phyloP scores from a whole-genome alignment of 805 yeast genomes.

The Teunomyces barrocoloradensis region DNA sequence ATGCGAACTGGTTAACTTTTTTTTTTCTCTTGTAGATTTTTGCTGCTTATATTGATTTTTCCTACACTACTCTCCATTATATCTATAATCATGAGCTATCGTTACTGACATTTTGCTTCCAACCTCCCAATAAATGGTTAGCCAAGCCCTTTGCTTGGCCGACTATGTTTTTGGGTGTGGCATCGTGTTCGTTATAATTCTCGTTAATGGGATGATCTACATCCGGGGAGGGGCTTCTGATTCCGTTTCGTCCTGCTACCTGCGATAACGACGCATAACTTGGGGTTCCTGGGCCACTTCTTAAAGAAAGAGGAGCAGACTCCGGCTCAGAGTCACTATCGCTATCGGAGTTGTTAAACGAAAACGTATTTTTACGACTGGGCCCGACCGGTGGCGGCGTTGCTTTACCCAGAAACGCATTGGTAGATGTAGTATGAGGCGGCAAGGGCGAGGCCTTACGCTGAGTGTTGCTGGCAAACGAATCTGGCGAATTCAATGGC shows the following conservation, averaged over 20 bases:
- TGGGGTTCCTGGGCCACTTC: slow-evolving; percentile 10
- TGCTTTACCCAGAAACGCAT: slow-evolving; percentile 35
- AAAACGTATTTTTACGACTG: slow-evolving; percentile 25
- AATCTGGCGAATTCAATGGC: slow-evolving; percentile 7
- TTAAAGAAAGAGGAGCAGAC: slow-evolving; percentile 4
- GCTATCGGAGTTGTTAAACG: slow-evolving; percentile 35
- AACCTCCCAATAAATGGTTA: slow-evolving; percentile 28
- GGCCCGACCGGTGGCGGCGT: slow-evolving; percentile 18
- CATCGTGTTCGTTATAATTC: slow-evolving; percentile 8
- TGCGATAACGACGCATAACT: slow-evolving; percentile 49
- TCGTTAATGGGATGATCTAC: slow-evolving; percentile 2
- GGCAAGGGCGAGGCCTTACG: slow-evolving; percentile 40
- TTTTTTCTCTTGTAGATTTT: neutral
- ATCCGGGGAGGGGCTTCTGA: slow-evolving; percentile 13
- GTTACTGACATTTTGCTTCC: slow-evolving; percentile 15
- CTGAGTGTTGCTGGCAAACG: slow-evolving; percentile 18
- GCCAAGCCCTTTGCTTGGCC: slow-evolving; percentile 39
- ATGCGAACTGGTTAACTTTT: neutral
- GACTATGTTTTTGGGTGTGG: slow-evolving; percentile 20
- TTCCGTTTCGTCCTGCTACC: slow-evolving; percentile 48
- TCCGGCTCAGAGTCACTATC: slow-evolving; percentile 24
- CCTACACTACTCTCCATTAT: slow-evolving; percentile 1
- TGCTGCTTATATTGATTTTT: neutral
- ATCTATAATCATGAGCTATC: slow-evolving; percentile 4
- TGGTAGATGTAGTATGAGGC: slow-evolving; percentile 42